Conservation (phyloP, 768 basidiomycete species). For the Psilocybe cyanescens region DNA sequence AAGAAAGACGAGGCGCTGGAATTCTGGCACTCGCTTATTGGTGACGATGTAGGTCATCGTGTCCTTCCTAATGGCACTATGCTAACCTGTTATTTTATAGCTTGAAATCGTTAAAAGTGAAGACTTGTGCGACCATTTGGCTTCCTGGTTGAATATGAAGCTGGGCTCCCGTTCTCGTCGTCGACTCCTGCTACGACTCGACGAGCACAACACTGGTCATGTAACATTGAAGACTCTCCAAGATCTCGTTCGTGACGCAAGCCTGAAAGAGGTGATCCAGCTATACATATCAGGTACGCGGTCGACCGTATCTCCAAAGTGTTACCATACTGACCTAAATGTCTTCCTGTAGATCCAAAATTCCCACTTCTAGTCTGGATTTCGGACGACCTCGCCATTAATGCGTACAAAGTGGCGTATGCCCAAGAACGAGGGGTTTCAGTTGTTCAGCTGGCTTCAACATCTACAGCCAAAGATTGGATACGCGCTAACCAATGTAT, state of each 20-base stretch:
- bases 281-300: conserved; percentile 17
- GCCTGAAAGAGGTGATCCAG: conserved; percentile 22
- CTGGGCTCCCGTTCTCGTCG: conserved; percentile 19
- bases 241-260: conserved; percentile 22
- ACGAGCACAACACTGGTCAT: conserved; percentile 27
- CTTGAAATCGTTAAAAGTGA: conserved; percentile 21
- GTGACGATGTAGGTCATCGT: conserved; percentile 21
- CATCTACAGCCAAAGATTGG: conserved; percentile 27
- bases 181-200: conserved; percentile 27
- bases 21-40: conserved; percentile 29
- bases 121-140: conserved; percentile 24
- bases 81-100: conserved; percentile 5
- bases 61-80: no score
- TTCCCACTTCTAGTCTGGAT: conserved; percentile 31
- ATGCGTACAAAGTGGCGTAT: conserved; percentile 18
- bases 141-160: conserved; percentile 22
- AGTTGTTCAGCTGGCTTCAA: conserved; percentile 26
- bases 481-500: conserved; percentile 27
- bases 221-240: conserved; percentile 25
- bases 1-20: conserved; percentile 10
- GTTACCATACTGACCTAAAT: neutral
- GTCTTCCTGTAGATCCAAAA: neutral
- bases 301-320: neutral
- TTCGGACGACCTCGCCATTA: conserved; percentile 24
- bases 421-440: conserved; percentile 22